A percentile compares a stretch with the other conserved stretches of the same genome.
These are phyloP conservation scores for Nemophila menziesii DNA, from an alignment of 257 asterid species.

Conservation along the genomic window DNA sequence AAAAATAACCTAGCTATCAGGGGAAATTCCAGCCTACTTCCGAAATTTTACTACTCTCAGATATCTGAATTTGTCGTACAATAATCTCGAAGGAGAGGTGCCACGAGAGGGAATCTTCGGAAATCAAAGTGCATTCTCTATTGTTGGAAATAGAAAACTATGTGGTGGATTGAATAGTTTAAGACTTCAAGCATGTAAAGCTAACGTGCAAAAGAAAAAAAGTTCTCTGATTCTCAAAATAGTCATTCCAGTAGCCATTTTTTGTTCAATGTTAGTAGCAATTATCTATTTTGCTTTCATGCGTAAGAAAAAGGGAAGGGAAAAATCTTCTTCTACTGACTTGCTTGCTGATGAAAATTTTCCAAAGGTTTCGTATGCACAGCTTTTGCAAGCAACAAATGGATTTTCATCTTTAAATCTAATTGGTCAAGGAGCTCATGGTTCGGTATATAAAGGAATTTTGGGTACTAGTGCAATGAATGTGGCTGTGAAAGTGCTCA, in stretches of 20 bases:
- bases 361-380: not conserved
- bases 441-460: not conserved
- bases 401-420: not conserved
- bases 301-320: not conserved
- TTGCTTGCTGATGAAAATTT: not conserved
- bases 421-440: not conserved
- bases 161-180: conserved; percentile 5
- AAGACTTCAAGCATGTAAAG: not conserved
- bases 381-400: not conserved
- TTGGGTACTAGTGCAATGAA: not conserved
- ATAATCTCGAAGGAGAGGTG: conserved; percentile 7
- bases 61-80: conserved; percentile 6
- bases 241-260: not conserved
- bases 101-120: conserved; percentile 1
- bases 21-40: not conserved
- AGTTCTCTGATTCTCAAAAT: not conserved
- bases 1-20: conserved; percentile 3
- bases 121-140: conserved; percentile 2
- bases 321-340: not conserved
- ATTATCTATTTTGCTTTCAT: no score
- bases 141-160: conserved; percentile 2
- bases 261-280: not conserved
- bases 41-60: not conserved
- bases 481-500: not conserved
- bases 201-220: not conserved